Conservation (phyloP, 108 stramenopile genomes). For the Licmophora abbreviata region DNA sequence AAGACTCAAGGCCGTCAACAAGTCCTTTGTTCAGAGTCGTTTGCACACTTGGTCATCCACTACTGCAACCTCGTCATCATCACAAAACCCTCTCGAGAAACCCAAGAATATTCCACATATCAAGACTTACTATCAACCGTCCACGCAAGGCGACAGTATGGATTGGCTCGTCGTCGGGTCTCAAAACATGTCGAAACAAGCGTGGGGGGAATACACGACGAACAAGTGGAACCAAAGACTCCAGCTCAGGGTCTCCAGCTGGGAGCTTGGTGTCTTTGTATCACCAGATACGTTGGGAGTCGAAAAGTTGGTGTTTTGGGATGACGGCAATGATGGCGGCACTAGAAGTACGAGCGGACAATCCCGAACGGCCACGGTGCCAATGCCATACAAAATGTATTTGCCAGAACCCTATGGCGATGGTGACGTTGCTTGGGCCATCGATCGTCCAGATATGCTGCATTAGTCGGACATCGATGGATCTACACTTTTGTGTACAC, state of each 20-base stretch:
- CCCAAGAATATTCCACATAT: conserved; percentile 56
- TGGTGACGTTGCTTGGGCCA: too few relatives aligned
- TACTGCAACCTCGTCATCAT: neutral
- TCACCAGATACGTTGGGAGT: conserved; percentile 32
- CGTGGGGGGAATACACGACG: conserved; percentile 67
- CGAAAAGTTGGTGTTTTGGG: conserved; percentile 14
- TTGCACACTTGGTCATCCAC: conserved; percentile 38
- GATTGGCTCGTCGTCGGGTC: conserved; percentile 55
- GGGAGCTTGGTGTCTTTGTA: conserved; percentile 74
- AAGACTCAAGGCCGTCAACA: conserved; percentile 32
- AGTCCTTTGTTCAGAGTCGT: conserved; percentile 41
- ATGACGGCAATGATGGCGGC: neutral
- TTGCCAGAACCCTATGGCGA: too few relatives aligned
- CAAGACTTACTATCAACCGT: conserved; percentile 57
- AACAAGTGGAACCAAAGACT: conserved; percentile 28
- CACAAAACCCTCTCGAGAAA: conserved; percentile 28
- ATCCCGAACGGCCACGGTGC: too few relatives aligned
- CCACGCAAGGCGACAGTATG: conserved; percentile 13
- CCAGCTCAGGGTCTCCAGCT: conserved; percentile 37
- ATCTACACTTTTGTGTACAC: neutral
- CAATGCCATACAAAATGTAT: too few relatives aligned
- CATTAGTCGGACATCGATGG: too few relatives aligned
- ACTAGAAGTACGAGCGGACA: too few relatives aligned
- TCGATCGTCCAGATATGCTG: too few relatives aligned
- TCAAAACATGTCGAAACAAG: conserved; percentile 71